Evolutionary conservation across 345 rosid genomes (phyloP).

Genomic region (Arabidopsis suecica): DNA sequence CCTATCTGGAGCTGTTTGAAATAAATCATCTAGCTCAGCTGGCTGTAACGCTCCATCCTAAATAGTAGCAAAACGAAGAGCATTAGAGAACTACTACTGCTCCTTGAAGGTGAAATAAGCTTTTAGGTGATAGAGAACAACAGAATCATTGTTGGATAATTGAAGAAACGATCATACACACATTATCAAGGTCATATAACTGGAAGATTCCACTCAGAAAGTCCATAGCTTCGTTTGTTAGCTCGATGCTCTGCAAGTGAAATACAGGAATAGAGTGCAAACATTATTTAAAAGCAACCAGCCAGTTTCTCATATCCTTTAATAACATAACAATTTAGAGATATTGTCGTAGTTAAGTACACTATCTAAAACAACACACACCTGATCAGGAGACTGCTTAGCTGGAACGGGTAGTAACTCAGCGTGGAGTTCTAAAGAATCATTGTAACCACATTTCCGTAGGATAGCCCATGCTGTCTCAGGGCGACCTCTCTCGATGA

Average conservation of each 20-base stretch:
- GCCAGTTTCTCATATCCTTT: conserved; percentile 13
- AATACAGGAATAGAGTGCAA: conserved; percentile 6
- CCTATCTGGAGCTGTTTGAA: conserved; percentile 86
- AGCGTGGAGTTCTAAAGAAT: conserved; percentile 65
- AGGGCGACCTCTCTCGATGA: conserved; percentile 78
- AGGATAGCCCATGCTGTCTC: conserved; percentile 88
- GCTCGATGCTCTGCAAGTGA: conserved; percentile 71
- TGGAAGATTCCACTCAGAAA: conserved; percentile 71
- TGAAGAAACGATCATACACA: conserved; percentile 45
- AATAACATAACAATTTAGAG: conserved; percentile 23
- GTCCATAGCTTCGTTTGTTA: conserved; percentile 62
- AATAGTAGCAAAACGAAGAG: conserved; percentile 41
- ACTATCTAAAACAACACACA: conserved; percentile 18
- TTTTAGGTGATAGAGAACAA: conserved; percentile 11
- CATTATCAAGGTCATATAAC: conserved; percentile 72
- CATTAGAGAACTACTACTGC: conserved; percentile 24
- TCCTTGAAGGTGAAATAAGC: conserved; percentile 22
- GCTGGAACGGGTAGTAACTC: conserved; percentile 63
- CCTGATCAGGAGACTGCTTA: conserved; percentile 84
- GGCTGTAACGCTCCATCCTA: conserved; percentile 78
- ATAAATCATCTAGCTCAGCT: conserved; percentile 69
- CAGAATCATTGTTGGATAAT: background rate
- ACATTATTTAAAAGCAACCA: background rate
- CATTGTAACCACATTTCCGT: conserved; percentile 79
- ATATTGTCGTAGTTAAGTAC: background rate